These are phyloP conservation scores for Gossypioides kirkii DNA, from an alignment of 345 rosid genomes.

Conservation along the genomic window DNA sequence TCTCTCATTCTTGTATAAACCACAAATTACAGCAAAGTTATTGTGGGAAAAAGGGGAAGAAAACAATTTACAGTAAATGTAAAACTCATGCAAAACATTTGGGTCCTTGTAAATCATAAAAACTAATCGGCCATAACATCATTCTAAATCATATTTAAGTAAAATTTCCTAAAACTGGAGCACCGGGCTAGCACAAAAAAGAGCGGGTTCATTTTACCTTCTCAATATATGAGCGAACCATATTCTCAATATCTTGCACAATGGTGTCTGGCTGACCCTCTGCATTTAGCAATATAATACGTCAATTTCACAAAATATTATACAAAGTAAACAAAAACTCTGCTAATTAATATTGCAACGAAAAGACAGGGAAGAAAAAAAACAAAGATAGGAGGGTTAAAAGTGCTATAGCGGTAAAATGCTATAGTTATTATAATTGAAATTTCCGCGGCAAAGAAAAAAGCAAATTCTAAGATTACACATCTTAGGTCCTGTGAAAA, in stretches of 20 bases:
- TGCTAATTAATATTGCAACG: not conserved
- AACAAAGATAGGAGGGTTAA: not conserved
- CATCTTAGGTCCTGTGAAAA: not conserved
- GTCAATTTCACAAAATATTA: conserved; percentile 10
- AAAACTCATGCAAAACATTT: no score
- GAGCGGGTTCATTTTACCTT: conserved; percentile 49
- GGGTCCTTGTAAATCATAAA: not conserved
- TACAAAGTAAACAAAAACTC: not conserved
- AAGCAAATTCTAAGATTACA: not conserved
- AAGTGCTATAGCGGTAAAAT: not conserved
- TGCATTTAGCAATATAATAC: conserved; percentile 30
- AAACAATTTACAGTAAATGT: not conserved
- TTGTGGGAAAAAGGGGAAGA: not conserved
- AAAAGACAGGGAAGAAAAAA: not conserved
- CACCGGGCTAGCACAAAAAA: not conserved
- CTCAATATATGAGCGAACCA: conserved; percentile 95
- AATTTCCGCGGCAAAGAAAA: not conserved
- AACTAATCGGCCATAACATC: not conserved
- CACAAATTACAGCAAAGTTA: not conserved
- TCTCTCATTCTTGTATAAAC: conserved; percentile 6
- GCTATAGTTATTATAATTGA: not conserved
- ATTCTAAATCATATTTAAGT: not conserved
- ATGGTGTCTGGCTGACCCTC: conserved; percentile 97
- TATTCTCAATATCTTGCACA: conserved; percentile 92
- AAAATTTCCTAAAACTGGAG: not conserved